Evolutionary conservation across 2,329 filamentous ascomycete species (phyloP), one percentile per base, ranked within the genome.

Genomic region (Fusarium euwallaceae): DNA sequence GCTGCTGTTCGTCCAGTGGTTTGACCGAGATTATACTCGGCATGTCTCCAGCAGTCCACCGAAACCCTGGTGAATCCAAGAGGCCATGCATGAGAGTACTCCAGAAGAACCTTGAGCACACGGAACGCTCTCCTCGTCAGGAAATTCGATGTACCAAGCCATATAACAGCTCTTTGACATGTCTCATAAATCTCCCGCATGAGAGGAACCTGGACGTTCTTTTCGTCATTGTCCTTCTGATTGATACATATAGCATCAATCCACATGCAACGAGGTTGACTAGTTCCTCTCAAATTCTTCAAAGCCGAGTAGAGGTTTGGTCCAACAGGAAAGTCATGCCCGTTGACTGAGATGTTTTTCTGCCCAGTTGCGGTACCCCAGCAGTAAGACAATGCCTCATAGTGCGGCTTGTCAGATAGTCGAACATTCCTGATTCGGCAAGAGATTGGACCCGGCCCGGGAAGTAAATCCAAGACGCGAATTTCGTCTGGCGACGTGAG

Each of bases 371-470:
- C 27, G 16, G 45, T 43, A 8, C 64, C 64, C 64, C 64, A 67
- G 48, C 43, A 55, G 24, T 67, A 67, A 20, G 64, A 67, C 27
- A 67, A 39, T n/a, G 64, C 59, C 22, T 67, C 59, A 22, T 63
- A 67, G 7, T 43, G 51, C 1, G 62, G 62, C 10, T 45, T 27
- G 24, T 64, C 62, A 10, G 62, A 64, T n/a, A 64, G 48, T 36
- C 48, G 32, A 10, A n/a, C 62, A 32, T 56, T 58, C 53, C 53
- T 58, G 29, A 58, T 14, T 10, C 20, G 53, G 32, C 53, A 58
- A 4, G 20, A 58, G 7, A 58, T 58, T 22, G 53, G 32, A 11
- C 53, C 53, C 6, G 53, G 32, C 12, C 53, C 53, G 8, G 53
- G 53, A 1, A 58, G 53, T 22, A 58, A 37, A 12, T 58, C 32